Evolutionary conservation across 2,329 filamentous ascomycete genomes (phyloP), one percentile per base, ranked within the genome.

Genomic region (Coniochaeta pulveracea): DNA sequence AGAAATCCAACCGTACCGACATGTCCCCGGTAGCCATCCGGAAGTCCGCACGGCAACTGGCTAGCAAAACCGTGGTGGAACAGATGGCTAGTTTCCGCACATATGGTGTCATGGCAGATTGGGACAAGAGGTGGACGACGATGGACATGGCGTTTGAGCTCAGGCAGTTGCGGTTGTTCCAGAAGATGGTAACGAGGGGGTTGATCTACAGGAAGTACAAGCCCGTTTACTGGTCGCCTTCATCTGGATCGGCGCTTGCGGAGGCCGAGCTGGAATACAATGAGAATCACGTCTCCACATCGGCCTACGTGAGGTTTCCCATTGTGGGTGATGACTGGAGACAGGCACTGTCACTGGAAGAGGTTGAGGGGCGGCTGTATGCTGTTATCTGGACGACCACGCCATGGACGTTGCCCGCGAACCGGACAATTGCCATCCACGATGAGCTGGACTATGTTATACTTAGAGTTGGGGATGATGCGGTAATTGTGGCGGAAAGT

Each of bases 361-460:
- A 42, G 4, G 52, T 71, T 15, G 43, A 56, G 5, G 64, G 66
- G 4, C 58, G 64, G 5, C 50, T 95, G 9, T 80, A 70, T 51
- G 85, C 82, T n/a, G 69, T 91, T n/a, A 84, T 96, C 33, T 98
- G 91, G 91, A 98, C 91, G 2, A 98, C 91, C 0, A 98, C 91
- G 1, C 91, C 91, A 0, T 98, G 91, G 91, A 98, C 91, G 0
- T 63, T 98, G 5, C 89, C 91, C 1, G 88, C 89, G 2, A 98
- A 98, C 52, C 76, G 76, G 50, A 88, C 85, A 1, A 86, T 98
- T 51, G 88, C 85, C 3, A 69, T 96, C 22, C 76, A 85, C 46
- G 62, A 72, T 6, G 75, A 83, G 24, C 58, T 96, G 39, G 63
- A 75, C 26, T 98, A 96, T 52, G 65, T 66, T 4, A 56, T 93